Base-by-base conservation (phyloP, 2,329 filamentous ascomycete species). In the Aureobasidium sp. region DNA sequence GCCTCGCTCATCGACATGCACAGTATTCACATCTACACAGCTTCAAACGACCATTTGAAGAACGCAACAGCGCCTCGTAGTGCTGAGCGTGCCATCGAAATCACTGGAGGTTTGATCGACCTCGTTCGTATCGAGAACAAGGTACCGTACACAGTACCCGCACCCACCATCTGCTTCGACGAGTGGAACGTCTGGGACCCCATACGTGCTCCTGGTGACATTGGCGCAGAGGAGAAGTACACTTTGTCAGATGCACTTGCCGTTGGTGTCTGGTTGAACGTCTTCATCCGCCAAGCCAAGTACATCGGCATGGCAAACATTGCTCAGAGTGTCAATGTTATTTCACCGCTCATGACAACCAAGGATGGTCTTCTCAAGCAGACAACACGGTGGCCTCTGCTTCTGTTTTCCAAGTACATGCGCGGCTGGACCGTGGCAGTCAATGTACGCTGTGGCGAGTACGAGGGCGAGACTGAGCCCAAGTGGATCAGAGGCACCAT, bases 111-210 rank as follows among this genome's bases (percentile, higher is more conserved):
- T 0, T 76, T 91, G 2, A 90, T 91, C 66, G 88, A 91, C 70
- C 81, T 91, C 1, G 88, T 88, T 0, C 80, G 86, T 37, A 85
- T 90, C 68, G 85, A 90, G 71, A 87, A 88, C 72, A 75, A 77
- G 44, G 80, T 87, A 0, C 81, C 86, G 0, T 75, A 80, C 0
- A 76, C 78, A 0, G 82, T 86, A n/a, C 81, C 82, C 4, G 77
- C 81, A 3, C 86, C 84, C 50, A 87, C 81, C 57, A 90, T 92
- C 71, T 91, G 88, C 78, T 91, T 91, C 70, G 89, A 92, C 70
- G 88, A 91, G 73, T 91, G 89, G 89, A 92, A 91, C 71, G 88
- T 91, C 10, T 92, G 88, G 88, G 87, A 90, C 67, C 86, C 87
- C 0, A 78, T 80, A 59, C 82, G 88, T 9, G 88, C 88, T 0